phyloP scores from a whole-genome alignment of 2,329 filamentous ascomycete species.

The Ceratocystis cubensis region DNA sequence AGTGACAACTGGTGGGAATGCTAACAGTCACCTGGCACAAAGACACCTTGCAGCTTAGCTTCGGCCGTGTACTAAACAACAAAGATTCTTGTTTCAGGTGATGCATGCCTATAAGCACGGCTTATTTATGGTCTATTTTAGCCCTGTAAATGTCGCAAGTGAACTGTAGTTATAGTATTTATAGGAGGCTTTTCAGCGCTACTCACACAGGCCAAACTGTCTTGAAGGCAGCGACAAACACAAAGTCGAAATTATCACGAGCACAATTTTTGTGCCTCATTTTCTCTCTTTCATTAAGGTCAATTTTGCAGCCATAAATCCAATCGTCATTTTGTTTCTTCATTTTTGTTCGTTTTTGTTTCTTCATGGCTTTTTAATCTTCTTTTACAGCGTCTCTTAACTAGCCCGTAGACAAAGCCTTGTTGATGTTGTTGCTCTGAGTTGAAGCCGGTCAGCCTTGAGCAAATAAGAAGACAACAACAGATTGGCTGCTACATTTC shows the following conservation, averaged over 20 bases:
- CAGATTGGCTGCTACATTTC: not conserved
- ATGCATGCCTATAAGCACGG: too few relatives aligned
- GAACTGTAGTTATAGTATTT: not conserved
- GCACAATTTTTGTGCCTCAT: not conserved
- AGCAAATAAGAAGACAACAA: not conserved
- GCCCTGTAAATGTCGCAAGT: too few relatives aligned
- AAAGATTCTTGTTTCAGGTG: too few relatives aligned
- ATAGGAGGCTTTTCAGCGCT: not conserved
- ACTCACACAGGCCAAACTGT: too few relatives aligned
- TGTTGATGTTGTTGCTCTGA: not conserved
- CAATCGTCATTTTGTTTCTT: not conserved
- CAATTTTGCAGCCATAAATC: not conserved
- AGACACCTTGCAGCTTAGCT: not conserved
- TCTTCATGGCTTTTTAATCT: not conserved
- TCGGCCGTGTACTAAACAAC: too few relatives aligned
- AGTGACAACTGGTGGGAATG: not conserved
- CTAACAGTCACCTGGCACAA: conserved; percentile 8
- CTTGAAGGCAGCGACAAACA: not conserved
- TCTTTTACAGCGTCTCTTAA: too few relatives aligned
- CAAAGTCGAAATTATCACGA: not conserved
- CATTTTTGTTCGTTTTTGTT: not conserved
- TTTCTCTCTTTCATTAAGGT: not conserved
- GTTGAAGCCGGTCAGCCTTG: not conserved
- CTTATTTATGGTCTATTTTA: too few relatives aligned
- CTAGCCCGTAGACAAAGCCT: too few relatives aligned